phyloP scores from a whole-genome alignment of 805 yeast species.

The Metschnikowia picachoensis region DNA sequence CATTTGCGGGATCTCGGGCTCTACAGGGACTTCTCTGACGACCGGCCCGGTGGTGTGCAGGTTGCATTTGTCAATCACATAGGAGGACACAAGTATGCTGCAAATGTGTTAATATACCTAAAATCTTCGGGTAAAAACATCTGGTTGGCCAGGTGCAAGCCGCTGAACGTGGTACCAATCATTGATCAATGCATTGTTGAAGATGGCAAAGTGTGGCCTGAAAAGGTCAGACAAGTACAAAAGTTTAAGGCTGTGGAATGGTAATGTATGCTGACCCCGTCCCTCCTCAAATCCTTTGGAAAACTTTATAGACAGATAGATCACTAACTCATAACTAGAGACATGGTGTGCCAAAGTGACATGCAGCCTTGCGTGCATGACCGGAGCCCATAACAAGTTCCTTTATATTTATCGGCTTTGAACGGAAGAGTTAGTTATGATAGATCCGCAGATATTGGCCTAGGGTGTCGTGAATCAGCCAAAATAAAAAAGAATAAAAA shows the following conservation, averaged over 20 bases:
- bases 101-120: constrained; percentile 77
- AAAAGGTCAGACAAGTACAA: constrained; percentile 58
- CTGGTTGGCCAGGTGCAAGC: constrained; percentile 86
- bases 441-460: too few species aligned
- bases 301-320: too few species aligned
- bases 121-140: constrained; percentile 64
- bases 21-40: constrained; percentile 74
- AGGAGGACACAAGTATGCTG: constrained; percentile 95
- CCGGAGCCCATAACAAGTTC: too few species aligned
- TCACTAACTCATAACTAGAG: too few species aligned
- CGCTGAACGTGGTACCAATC: constrained; percentile 68
- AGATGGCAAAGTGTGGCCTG: constrained; percentile 68
- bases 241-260: constrained; percentile 52
- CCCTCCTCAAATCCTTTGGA: too few species aligned
- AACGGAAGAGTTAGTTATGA: too few species aligned
- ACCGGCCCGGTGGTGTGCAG: constrained; percentile 67
- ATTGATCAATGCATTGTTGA: constrained; percentile 70
- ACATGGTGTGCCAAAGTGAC: too few species aligned
- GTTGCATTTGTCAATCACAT: constrained; percentile 78
- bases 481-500: too few species aligned
- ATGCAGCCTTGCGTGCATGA: too few species aligned
- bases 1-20: constrained; percentile 68
- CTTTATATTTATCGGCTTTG: too few species aligned
- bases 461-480: too few species aligned
- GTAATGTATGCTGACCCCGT: constrained; percentile 23